Base-by-base conservation (phyloP, 2,329 filamentous ascomycete species). In the Knufia fluminis region DNA sequence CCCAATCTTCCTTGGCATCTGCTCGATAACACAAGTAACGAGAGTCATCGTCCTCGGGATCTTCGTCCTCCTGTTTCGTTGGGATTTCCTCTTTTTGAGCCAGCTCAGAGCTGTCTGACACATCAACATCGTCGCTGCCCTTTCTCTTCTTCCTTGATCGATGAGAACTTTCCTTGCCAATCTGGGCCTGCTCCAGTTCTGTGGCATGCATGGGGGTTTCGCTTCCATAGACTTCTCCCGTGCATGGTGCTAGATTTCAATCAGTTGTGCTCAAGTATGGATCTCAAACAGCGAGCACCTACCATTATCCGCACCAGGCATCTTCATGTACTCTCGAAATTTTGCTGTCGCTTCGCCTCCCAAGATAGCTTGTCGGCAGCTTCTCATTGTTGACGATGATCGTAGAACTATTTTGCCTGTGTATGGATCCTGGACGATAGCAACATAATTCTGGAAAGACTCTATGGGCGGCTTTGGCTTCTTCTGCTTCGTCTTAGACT, bases 1-100 rank as follows among this genome's bases (percentile, higher is more conserved):
- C 53, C 9, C 71, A 57, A 50, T 64, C 67, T 7, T 64, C 60
- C 2, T 56, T 57, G 31, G 72, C 66, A 24, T 69, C 69, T 22
- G 72, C 63, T 28, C 52, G 44, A 32, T 59, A 40, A 17, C 19
- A n/a, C 4, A 48, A 33, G 17, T 24, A 39, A 7, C 22, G 22
- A 19, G 3, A 19, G 3, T 31, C 12, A 4, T 48, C 45, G 10
- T 22, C 12, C 7, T 48, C 35, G 23, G 33, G 23, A 3, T 48
- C 45, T 24, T 48, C 45, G 16, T 40, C 33, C n/a, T n/a, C n/a
- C 19, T 24, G 33, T 9, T 40, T 17, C n/a, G 4, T 60, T 61
- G 44, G 63, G 62, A 36, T 62, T 60, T 52, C 62, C 59, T n/a
- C 59, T 28, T 28, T 28, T 6, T 28, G 26, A 28, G 26, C 6